Evolutionary conservation across 2,329 filamentous ascomycete genomes (phyloP).

Genomic region (Plectosphaerella cucumerina): DNA sequence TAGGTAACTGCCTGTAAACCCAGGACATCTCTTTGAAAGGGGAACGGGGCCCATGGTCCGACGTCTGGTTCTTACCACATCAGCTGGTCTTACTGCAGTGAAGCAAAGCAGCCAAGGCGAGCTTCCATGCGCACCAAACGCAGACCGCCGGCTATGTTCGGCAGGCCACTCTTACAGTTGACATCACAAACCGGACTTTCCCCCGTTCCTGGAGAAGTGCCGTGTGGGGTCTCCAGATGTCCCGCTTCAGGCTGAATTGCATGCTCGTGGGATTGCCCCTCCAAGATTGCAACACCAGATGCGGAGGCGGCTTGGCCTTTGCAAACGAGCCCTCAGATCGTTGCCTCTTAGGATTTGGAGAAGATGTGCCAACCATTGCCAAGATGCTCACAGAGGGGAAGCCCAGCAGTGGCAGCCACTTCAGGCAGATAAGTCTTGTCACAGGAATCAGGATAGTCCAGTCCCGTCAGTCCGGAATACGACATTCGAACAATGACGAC

Average conservation of each 20-base stretch:
- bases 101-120: too few relatives aligned
- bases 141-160: background rate
- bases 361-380: background rate
- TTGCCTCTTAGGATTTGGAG: background rate
- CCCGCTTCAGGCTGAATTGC: background rate
- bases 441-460: too few relatives aligned
- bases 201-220: background rate
- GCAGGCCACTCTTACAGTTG: background rate
- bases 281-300: background rate
- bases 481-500: too few relatives aligned
- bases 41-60: too few relatives aligned
- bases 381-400: slow-evolving; percentile 1
- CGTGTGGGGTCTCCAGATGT: background rate
- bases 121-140: too few relatives aligned
- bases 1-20: too few relatives aligned
- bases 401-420: background rate
- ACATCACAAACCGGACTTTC: background rate
- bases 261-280: background rate
- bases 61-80: too few relatives aligned
- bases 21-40: too few relatives aligned
- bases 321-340: background rate
- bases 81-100: too few relatives aligned
- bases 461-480: too few relatives aligned
- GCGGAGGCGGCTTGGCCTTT: background rate
- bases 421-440: too few relatives aligned